A percentile compares a stretch with the other conserved stretches of the same genome.
Evolutionary conservation across 2,329 filamentous ascomycete species (phyloP).

Genomic region (Exophiala sp.): DNA sequence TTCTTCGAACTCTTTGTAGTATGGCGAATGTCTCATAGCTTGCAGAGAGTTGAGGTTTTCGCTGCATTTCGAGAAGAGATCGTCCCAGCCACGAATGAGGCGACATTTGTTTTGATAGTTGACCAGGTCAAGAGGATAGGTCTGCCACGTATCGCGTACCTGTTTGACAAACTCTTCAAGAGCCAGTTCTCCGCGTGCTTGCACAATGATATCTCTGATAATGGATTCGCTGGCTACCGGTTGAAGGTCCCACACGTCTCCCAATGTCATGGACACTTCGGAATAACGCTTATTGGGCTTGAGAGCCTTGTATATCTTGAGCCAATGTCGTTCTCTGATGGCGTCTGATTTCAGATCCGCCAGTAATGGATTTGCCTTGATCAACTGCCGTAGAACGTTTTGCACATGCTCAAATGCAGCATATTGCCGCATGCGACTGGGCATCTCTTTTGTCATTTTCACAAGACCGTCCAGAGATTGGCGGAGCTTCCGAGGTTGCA

Average conservation of each 20-base stretch:
- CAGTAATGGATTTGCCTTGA: slow-evolving; percentile 87
- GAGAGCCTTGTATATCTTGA: slow-evolving; percentile 94
- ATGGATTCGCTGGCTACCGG: slow-evolving; percentile 80
- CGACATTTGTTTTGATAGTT: slow-evolving; percentile 98
- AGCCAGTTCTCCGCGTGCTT: slow-evolving; percentile 97
- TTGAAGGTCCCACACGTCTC: slow-evolving; percentile 97
- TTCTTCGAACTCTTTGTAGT: slow-evolving; percentile 99
- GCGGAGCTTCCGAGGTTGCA: slow-evolving; percentile 90
- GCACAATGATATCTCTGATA: slow-evolving; percentile 88
- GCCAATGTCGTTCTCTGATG: slow-evolving; percentile 93
- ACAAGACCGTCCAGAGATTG: slow-evolving; percentile 85
- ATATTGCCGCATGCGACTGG: slow-evolving; percentile 97
- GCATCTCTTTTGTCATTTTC: slow-evolving; percentile 99
- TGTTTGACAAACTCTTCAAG: slow-evolving; percentile 96
- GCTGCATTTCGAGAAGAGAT: slow-evolving; percentile 96
- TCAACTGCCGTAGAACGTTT: slow-evolving; percentile 76
- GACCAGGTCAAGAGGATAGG: slow-evolving; percentile 88
- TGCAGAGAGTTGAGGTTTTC: slow-evolving; percentile 97
- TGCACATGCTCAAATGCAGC: slow-evolving; percentile 99
- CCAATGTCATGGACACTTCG: slow-evolving; percentile 89
- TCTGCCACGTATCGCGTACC: slow-evolving; percentile 95
- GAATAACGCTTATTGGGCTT: slow-evolving; percentile 93
- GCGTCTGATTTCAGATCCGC: slow-evolving; percentile 93
- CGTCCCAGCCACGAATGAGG: slow-evolving; percentile 95
- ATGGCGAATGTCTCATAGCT: slow-evolving; percentile 97